Percentiles rank a stretch among this genome's conserved stretches.
These are phyloP conservation scores for Gynandropsis gynandra DNA, from an alignment of 345 rosid genomes.

Conservation along the genomic window DNA sequence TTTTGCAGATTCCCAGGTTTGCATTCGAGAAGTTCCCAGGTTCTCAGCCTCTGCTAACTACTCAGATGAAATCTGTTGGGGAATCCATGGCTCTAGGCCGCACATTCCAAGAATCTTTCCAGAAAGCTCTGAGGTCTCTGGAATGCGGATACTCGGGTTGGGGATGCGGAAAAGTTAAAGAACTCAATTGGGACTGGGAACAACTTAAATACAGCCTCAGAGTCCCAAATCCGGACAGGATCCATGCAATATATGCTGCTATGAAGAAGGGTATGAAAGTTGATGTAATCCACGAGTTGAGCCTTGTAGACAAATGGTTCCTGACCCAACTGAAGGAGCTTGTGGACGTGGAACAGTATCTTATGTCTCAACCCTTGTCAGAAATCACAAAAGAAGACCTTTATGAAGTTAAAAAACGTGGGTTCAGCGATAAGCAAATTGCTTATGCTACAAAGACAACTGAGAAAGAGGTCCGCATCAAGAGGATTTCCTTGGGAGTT, in stretches of 20 bases:
- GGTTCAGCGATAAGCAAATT: constrained; percentile 93
- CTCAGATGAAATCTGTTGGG: constrained; percentile 98
- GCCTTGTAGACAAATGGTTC: constrained; percentile 90
- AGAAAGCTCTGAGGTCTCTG: constrained; percentile 82
- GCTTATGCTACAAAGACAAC: constrained; percentile 85
- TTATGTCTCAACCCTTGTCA: constrained; percentile 49
- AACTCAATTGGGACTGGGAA: constrained; percentile 91
- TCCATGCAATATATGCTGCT: constrained; percentile 82
- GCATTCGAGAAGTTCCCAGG: constrained; percentile 99
- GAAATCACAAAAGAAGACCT: constrained; percentile 71
- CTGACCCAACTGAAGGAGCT: constrained; percentile 81
- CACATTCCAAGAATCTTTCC: constrained; percentile 94
- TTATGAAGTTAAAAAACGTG: constrained; percentile 67
- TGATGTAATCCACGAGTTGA: constrained; percentile 71
- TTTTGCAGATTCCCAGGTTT: constrained; percentile 80
- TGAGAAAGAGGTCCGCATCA: constrained; percentile 70
- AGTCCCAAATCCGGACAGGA: constrained; percentile 82
- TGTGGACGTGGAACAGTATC: constrained; percentile 88
- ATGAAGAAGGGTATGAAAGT: constrained; percentile 96
- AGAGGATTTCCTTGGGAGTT: constrained; percentile 61
- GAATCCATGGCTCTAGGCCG: constrained; percentile 94
- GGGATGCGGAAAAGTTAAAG: constrained; percentile 77
- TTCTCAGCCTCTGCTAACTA: constrained; percentile 75
- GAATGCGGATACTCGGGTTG: constrained; percentile 85
- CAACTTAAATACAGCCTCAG: constrained; percentile 76